A percentile compares a stretch with the other conserved stretches of the same genome.
Evolutionary conservation across 768 basidiomycete genomes (phyloP).

Genomic region (Xerocomellus amylosporus): DNA sequence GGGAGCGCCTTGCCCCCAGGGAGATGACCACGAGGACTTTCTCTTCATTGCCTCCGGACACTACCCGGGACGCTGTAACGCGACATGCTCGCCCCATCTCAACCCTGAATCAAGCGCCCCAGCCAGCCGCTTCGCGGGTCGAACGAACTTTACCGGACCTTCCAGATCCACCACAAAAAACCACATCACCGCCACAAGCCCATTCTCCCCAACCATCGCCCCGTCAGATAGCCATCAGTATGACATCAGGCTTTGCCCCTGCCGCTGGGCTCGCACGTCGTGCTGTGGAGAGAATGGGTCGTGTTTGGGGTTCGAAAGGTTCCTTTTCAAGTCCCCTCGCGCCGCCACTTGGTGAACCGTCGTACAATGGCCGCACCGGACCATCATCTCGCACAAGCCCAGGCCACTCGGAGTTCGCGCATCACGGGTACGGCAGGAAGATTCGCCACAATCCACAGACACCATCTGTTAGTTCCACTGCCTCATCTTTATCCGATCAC

Average conservation of each 20-base stretch:
- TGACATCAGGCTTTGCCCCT: slow-evolving; percentile 64
- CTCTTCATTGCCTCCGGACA: slow-evolving; percentile 22
- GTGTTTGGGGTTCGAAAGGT: slow-evolving; percentile 51
- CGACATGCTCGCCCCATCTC: slow-evolving; percentile 21
- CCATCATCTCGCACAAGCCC: slow-evolving; percentile 40
- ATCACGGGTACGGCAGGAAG: slow-evolving; percentile 33
- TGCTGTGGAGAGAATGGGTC: slow-evolving; percentile 75
- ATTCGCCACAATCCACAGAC: slow-evolving; percentile 56
- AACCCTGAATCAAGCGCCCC: slow-evolving; percentile 23
- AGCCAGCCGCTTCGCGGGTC: slow-evolving; percentile 25
- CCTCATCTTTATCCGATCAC: slow-evolving; percentile 46
- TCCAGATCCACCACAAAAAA: slow-evolving; percentile 22
- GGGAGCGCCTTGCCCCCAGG: slow-evolving; percentile 41
- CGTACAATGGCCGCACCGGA: slow-evolving; percentile 36
- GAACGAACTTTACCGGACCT: slow-evolving; percentile 32
- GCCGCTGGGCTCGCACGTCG: slow-evolving; percentile 73
- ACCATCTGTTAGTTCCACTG: slow-evolving; percentile 53
- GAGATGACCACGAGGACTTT: slow-evolving; percentile 44
- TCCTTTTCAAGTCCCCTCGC: slow-evolving; percentile 42
- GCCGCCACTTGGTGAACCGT: slow-evolving; percentile 42
- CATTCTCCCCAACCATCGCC: slow-evolving; percentile 34
- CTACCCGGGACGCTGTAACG: slow-evolving; percentile 28
- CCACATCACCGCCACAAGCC: slow-evolving; percentile 1
- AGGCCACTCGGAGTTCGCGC: slow-evolving; percentile 33
- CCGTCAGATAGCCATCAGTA: slow-evolving; percentile 70